Conservation (phyloP, 192 early-diverging fungal genomes). For the Obelidium mucronatum region DNA sequence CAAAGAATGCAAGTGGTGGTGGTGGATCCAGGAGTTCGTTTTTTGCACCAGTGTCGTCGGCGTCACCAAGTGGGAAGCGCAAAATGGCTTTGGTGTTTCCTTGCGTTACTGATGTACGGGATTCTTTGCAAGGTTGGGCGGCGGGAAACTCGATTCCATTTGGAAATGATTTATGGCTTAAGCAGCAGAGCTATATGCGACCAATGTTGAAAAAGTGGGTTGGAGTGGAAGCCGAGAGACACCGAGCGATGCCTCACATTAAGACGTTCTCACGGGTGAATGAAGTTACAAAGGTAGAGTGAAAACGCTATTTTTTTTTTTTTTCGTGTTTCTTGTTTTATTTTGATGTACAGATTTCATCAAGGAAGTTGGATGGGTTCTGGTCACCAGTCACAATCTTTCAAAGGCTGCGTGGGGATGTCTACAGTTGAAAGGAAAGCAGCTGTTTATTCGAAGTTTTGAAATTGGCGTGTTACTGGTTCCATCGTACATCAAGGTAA, state of each 20-base stretch:
- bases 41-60: neutral
- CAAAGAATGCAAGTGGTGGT: neutral
- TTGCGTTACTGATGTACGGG: conserved; percentile 65
- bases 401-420: conserved; percentile 75
- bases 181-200: conserved; percentile 61
- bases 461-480: conserved; percentile 70
- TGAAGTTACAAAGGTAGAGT: conserved; percentile 24
- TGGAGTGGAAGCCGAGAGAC: conserved; percentile 54
- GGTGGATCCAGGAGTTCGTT: no score
- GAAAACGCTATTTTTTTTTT: conserved; percentile 45
- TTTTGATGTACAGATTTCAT: conserved; percentile 15
- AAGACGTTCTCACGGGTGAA: conserved; percentile 49
- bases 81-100: conserved; percentile 57
- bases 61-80: neutral
- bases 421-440: conserved; percentile 56
- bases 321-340: conserved; percentile 55
- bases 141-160: conserved; percentile 51
- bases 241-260: conserved; percentile 73
- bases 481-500: conserved; percentile 66
- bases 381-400: conserved; percentile 62
- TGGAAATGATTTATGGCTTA: conserved; percentile 56
- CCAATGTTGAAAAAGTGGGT: conserved; percentile 60
- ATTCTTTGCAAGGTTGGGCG: conserved; percentile 68
- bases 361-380: conserved; percentile 46
- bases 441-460: conserved; percentile 69